A percentile compares a stretch with the other conserved stretches of the same genome.
These are phyloP conservation scores for Fusarium beomiforme DNA, from an alignment of 2,329 filamentous ascomycete genomes.

Conservation along the genomic window DNA sequence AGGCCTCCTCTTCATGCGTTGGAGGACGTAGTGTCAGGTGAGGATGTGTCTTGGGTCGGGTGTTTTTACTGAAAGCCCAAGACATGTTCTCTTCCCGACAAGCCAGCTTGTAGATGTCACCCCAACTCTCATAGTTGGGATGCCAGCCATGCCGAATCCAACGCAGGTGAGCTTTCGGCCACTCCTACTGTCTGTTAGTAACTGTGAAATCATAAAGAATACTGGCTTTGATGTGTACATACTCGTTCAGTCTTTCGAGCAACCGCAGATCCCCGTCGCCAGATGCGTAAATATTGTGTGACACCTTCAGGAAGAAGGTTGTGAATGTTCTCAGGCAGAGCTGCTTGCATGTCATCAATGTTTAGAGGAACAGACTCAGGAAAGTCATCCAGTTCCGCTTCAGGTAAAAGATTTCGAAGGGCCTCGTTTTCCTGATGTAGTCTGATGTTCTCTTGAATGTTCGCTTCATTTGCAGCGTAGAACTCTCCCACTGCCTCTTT, in stretches of 20 bases:
- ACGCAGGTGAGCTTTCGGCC: background rate
- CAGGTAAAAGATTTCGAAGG: background rate
- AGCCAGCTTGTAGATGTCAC: conserved; percentile 13
- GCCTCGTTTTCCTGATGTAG: background rate
- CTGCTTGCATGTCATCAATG: background rate
- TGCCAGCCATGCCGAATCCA: background rate
- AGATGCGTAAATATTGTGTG: rapidly evolving
- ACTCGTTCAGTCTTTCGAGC: conserved; percentile 10
- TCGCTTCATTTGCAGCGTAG: background rate
- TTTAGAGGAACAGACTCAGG: background rate
- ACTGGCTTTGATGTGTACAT: background rate
- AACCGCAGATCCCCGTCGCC: rapidly evolving
- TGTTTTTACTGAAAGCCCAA: background rate
- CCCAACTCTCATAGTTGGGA: background rate
- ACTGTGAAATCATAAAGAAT: background rate
- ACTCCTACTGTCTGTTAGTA: conserved; percentile 11
- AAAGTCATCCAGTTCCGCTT: background rate
- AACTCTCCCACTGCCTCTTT: background rate
- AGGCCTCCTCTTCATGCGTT: background rate
- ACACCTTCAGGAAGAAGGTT: rapidly evolving
- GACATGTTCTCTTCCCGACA: conserved; percentile 39
- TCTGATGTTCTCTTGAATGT: background rate
- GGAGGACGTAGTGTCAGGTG: conserved; percentile 13
- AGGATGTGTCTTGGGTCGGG: conserved; percentile 16
- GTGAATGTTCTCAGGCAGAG: background rate